Evolutionary conservation across 345 rosid species (phyloP).

Genomic region (Raphanus raphanistrum): DNA sequence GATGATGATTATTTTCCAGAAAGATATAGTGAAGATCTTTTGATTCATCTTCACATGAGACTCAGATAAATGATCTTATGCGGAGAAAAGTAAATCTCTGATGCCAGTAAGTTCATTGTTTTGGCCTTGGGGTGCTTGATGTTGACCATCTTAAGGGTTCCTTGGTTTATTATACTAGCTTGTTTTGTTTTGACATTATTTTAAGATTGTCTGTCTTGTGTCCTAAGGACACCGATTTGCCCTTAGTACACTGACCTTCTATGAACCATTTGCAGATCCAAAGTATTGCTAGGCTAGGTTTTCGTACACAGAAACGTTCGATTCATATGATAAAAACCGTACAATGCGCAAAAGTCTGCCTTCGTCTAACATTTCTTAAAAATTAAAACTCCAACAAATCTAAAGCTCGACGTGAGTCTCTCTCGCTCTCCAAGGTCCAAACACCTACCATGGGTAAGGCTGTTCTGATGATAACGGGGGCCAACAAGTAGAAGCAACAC

Average conservation of each 20-base stretch:
- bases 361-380: slow-evolving; percentile 3
- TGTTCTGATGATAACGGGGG: background rate
- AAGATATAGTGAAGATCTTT: background rate
- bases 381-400: background rate
- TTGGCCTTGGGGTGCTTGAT: background rate
- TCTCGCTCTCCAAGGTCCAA: slow-evolving; percentile 2
- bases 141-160: background rate
- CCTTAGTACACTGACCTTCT: background rate
- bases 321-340: background rate
- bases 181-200: background rate
- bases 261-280: background rate
- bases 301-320: background rate
- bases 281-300: background rate
- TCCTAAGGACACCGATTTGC: background rate
- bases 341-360: background rate
- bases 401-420: slow-evolving; percentile 7
- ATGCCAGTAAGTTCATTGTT: background rate
- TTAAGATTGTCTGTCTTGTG: background rate
- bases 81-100: background rate
- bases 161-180: background rate
- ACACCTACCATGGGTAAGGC: slow-evolving; percentile 21
- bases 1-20: background rate
- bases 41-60: background rate
- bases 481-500: slow-evolving; percentile 21
- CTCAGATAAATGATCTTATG: background rate